Conservation (phyloP, 2,329 filamentous ascomycete genomes). For the Botrytis aclada region DNA sequence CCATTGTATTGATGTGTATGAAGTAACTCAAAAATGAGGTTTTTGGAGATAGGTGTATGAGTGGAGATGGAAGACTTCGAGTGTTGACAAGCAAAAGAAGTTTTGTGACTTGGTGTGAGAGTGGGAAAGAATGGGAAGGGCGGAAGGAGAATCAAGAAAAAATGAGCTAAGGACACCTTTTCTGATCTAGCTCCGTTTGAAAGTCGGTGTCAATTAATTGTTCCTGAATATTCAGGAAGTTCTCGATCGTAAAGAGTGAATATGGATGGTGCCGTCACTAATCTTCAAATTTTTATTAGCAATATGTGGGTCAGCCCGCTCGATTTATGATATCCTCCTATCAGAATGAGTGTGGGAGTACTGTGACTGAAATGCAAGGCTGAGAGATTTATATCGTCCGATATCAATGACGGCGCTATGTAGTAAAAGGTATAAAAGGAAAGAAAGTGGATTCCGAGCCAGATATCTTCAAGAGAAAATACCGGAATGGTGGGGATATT, state of each 20-base stretch:
- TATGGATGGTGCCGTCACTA: not conserved
- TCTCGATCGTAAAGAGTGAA: not conserved
- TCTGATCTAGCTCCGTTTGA: conserved; percentile 15
- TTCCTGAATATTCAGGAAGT: conserved; percentile 7
- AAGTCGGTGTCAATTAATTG: conserved; percentile 11
- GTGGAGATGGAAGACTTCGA: conserved; percentile 19
- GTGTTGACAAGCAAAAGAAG: conserved; percentile 15
- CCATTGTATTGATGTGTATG: conserved; percentile 64
- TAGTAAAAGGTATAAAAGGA: not conserved
- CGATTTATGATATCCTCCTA: conserved; percentile 1
- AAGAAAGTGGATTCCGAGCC: not conserved
- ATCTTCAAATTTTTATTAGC: not conserved
- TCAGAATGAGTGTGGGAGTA: not conserved
- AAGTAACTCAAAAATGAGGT: conserved; percentile 22
- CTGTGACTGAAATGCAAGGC: conserved; percentile 18
- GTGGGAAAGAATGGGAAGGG: conserved; percentile 17
- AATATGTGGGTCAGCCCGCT: conserved; percentile 10
- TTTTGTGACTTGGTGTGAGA: conserved; percentile 12
- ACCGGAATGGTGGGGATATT: not conserved
- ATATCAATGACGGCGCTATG: conserved; percentile 2
- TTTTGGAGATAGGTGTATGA: conserved; percentile 20
- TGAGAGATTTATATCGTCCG: conserved; percentile 7
- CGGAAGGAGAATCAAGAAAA: conserved; percentile 18
- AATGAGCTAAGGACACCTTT: conserved; percentile 14
- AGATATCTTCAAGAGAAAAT: conserved; percentile 2